Evolutionary conservation across 345 rosid species (phyloP).

Genomic region (Capsella bursapastoris): DNA sequence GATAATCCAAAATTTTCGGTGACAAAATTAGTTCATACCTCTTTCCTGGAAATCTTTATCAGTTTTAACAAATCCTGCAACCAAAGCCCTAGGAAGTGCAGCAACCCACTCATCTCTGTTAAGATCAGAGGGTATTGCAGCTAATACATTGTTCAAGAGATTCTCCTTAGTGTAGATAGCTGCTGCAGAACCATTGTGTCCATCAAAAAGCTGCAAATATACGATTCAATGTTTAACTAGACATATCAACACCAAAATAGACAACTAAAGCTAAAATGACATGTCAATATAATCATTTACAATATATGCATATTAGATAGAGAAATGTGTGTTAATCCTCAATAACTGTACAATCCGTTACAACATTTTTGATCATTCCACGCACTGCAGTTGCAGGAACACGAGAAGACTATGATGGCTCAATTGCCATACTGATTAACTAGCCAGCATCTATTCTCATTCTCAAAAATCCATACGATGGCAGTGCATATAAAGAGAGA

Average conservation of each 20-base stretch:
- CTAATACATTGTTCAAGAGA: slow-evolving; percentile 77
- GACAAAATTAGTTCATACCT: slow-evolving; percentile 50
- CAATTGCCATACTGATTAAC: background rate
- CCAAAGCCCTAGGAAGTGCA: slow-evolving; percentile 94
- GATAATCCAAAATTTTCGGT: background rate
- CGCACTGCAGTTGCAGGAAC: background rate
- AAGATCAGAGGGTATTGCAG: slow-evolving; percentile 85
- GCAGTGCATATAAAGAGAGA: background rate
- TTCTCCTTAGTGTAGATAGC: slow-evolving; percentile 96
- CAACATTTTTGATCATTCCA: background rate
- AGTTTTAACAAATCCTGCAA: slow-evolving; percentile 98
- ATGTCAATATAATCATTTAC: background rate
- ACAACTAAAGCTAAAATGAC: too few relatives aligned
- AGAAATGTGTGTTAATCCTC: background rate
- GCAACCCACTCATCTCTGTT: slow-evolving; percentile 92
- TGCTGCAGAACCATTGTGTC: slow-evolving; percentile 97
- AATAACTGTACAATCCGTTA: background rate
- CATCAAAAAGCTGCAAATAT: slow-evolving; percentile 88
- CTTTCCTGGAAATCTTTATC: slow-evolving; percentile 92
- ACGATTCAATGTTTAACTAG: slow-evolving; percentile 5
- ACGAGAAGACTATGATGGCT: too few relatives aligned
- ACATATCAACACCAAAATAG: background rate
- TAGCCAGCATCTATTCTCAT: background rate
- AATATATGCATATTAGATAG: background rate
- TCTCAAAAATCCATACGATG: background rate